Evolutionary conservation across 805 yeast species (phyloP).

Genomic region (Grigorovia humatica): DNA sequence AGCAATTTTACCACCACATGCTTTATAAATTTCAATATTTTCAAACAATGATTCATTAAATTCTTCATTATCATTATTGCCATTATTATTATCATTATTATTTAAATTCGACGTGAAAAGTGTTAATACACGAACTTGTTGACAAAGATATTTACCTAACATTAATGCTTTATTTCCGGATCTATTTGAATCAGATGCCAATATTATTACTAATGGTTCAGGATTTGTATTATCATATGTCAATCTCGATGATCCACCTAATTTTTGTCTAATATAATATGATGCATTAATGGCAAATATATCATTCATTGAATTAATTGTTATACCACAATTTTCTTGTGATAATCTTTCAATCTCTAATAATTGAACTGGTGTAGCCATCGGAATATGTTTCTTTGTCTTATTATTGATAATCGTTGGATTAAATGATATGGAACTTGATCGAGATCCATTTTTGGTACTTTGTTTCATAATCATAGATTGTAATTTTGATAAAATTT

Average conservation of each 20-base stretch:
- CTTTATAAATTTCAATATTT: slow-evolving; percentile 47
- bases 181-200: slow-evolving; percentile 58
- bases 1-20: slow-evolving; percentile 61
- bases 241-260: slow-evolving; percentile 64
- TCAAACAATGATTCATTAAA: slow-evolving; percentile 25
- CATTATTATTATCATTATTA: slow-evolving; percentile 14
- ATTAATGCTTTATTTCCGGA: slow-evolving; percentile 71
- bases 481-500: slow-evolving; percentile 12
- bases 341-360: slow-evolving; percentile 61
- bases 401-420: slow-evolving; percentile 11
- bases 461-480: slow-evolving; percentile 17
- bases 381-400: slow-evolving; percentile 33
- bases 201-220: slow-evolving; percentile 62
- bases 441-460: slow-evolving; percentile 7
- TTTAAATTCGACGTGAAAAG: slow-evolving; percentile 26
- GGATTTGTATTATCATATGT: slow-evolving; percentile 61
- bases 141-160: slow-evolving; percentile 63
- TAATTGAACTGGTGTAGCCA: slow-evolving; percentile 70
- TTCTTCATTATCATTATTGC: slow-evolving; percentile 1
- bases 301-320: slow-evolving; percentile 43
- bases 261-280: slow-evolving; percentile 43
- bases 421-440: slow-evolving; percentile 9
- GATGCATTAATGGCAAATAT: slow-evolving; percentile 61
- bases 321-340: slow-evolving; percentile 41
- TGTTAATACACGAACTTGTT: slow-evolving; percentile 58